phyloP scores from a whole-genome alignment of 805 yeast genomes.

The Maudiozyma pseudohumilis region DNA sequence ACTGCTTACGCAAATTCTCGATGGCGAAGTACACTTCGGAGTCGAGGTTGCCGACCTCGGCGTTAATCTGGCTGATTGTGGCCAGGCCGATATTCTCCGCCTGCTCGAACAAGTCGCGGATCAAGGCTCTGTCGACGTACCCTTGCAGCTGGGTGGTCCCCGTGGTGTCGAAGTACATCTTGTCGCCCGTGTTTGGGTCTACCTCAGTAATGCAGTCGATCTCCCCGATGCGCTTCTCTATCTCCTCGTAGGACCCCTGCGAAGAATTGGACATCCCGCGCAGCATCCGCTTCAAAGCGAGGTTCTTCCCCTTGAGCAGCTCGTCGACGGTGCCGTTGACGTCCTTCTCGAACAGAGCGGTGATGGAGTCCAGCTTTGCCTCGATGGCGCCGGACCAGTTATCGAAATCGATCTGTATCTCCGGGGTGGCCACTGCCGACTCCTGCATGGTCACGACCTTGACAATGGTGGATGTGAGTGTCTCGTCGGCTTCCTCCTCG shows the following conservation, averaged over 20 bases:
- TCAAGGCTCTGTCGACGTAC: constrained; percentile 38
- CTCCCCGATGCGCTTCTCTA: constrained; percentile 30
- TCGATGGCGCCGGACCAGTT: constrained; percentile 31
- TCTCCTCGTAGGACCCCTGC: constrained; percentile 18
- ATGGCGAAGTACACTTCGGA: constrained; percentile 29
- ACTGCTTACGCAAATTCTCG: constrained; percentile 32
- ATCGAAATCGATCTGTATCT: constrained; percentile 29
- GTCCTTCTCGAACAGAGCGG: constrained; percentile 32
- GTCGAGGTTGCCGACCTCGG: constrained; percentile 25
- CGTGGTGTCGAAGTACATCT: constrained; percentile 27
- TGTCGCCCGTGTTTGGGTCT: constrained; percentile 26
- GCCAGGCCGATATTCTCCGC: constrained; percentile 3
- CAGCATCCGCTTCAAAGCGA: constrained; percentile 28
- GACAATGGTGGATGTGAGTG: constrained; percentile 6
- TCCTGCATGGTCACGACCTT: constrained; percentile 4
- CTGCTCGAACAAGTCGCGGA: constrained; percentile 35
- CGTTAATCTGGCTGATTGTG: constrained; percentile 28
- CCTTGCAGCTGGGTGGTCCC: constrained; percentile 29
- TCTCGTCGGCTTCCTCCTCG: constrained; percentile 8
- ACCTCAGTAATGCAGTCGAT: constrained; percentile 30
- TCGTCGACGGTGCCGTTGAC: constrained; percentile 24
- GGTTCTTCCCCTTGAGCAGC: constrained; percentile 22
- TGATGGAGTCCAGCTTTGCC: constrained; percentile 32
- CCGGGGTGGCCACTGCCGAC: constrained; percentile 1
- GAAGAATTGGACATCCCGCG: constrained; percentile 25